Evolutionary conservation across 257 asterid species (phyloP), one percentile per base, ranked within the genome.

Genomic region (Solanum tarijense): DNA sequence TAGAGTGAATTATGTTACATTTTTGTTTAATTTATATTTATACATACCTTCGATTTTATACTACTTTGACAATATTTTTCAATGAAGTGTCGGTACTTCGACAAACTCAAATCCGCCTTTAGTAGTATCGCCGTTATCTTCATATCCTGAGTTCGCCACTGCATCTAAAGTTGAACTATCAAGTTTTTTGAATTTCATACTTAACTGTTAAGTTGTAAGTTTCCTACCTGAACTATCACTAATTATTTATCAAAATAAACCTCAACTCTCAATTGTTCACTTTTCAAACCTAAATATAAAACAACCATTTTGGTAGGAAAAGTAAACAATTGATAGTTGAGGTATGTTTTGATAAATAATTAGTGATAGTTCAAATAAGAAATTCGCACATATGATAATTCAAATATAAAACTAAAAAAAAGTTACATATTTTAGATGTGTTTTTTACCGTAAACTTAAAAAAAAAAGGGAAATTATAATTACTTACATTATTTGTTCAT

Each of bases 91-190:
- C 65, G n/a, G 4, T 55, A n/a, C 65, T 55, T 55, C n/a, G n/a
- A 18, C 2, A 18, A 48, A 55, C 0, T 2, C 2, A 9, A 23
- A 55, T 55, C 0, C 2, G 1, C n/a, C 10, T 18, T 55, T 0
- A 55, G 4, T 6, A 55, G 65, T 55, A 7, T 1, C 10, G 0
- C 1, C 1, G 1, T 6, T 55, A 1, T 55, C 23, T 52, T 52
- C 4, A 18, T 16, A 6, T 55, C 65, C n/a, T 55, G n/a, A 2
- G 10, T 55, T 55, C 0, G n/a, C 4, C 65, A 6, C 65, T 52
- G 4, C n/a, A 55, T 55, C 10, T 55, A 55, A 55, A 18, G 9
- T 18, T 46, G 55, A 46, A 13, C 55, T 46, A 43, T 43, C 52
- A 43, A 43, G 23, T 16, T 55, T 55, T 55, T 55, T 6, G n/a